These are phyloP conservation scores for Sporisorium scitamineum DNA, from an alignment of 1,284 basidiomycete genomes.

Conservation along the genomic window DNA sequence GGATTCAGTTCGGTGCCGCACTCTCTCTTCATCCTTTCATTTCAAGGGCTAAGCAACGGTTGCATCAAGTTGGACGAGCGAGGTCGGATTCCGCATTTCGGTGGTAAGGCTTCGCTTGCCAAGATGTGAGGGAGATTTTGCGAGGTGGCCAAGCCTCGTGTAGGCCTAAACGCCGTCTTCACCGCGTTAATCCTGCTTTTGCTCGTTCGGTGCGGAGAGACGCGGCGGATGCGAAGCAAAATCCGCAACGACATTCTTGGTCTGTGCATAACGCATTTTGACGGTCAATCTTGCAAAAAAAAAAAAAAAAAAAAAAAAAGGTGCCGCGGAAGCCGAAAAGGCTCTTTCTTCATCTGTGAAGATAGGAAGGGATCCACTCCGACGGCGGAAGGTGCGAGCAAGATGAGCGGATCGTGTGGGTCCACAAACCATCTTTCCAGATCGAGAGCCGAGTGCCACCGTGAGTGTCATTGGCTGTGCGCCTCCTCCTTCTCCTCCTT, in stretches of 20 bases:
- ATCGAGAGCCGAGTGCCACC: too few relatives aligned
- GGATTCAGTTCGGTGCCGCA: background rate
- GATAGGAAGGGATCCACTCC: too few relatives aligned
- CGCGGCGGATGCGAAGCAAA: background rate
- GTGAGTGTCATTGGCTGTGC: background rate
- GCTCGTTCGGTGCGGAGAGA: background rate
- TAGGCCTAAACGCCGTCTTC: constrained; percentile 15
- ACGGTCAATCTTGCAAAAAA: too few relatives aligned
- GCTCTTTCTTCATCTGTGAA: too few relatives aligned
- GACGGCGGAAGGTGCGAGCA: too few relatives aligned
- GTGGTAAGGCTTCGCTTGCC: constrained; percentile 3
- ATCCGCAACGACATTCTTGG: background rate
- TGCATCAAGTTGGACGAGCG: background rate
- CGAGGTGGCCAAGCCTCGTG: background rate
- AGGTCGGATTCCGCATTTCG: background rate
- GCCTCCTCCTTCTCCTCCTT: background rate
- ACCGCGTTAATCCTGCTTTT: constrained; percentile 15
- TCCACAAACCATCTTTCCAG: too few relatives aligned
- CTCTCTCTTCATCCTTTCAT: background rate
- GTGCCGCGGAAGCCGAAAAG: too few relatives aligned
- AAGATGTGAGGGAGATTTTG: background rate
- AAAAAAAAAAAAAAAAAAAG: too few relatives aligned
- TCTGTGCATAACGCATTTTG: background rate
- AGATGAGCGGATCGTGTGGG: too few relatives aligned
- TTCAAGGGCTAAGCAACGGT: background rate